These are phyloP conservation scores for Kazachstania sp. DNA, from an alignment of 1,139 yeast genomes.

Conservation along the genomic window DNA sequence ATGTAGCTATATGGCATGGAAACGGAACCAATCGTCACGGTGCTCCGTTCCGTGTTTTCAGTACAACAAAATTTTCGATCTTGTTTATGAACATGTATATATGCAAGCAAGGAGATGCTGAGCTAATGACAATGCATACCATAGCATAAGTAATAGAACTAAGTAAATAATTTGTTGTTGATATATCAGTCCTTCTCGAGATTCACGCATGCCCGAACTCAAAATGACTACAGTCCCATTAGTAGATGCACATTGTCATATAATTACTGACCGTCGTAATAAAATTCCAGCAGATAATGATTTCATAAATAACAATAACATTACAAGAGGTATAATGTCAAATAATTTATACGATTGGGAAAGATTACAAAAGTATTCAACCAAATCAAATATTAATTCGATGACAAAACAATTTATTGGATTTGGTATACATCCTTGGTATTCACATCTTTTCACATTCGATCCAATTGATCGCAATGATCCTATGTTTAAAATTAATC, in stretches of 20 bases:
- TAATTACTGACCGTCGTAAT: conserved; percentile 25
- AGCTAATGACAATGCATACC: too few relatives aligned
- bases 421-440: conserved; percentile 93
- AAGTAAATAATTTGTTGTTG: too few relatives aligned
- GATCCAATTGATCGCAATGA: conserved; percentile 2
- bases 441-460: conserved; percentile 50
- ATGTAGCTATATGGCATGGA: too few relatives aligned
- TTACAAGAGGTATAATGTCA: conserved; percentile 41
- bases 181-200: too few relatives aligned
- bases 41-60: too few relatives aligned
- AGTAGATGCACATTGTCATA: conserved; percentile 63
- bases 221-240: conserved; percentile 8
- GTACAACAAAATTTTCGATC: too few relatives aligned
- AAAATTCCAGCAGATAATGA: neutral
- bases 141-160: too few relatives aligned
- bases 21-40: too few relatives aligned
- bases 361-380: neutral
- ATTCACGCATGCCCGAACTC: too few relatives aligned
- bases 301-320: neutral
- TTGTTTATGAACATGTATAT: too few relatives aligned
- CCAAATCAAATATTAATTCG: too few relatives aligned
- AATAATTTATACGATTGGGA: conserved; percentile 36
- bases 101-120: too few relatives aligned
- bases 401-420: conserved; percentile 25
- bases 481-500: conserved; percentile 32